These are phyloP conservation scores for Sporothrix sp. DNA, from an alignment of 2,329 filamentous ascomycete genomes.

Conservation along the genomic window DNA sequence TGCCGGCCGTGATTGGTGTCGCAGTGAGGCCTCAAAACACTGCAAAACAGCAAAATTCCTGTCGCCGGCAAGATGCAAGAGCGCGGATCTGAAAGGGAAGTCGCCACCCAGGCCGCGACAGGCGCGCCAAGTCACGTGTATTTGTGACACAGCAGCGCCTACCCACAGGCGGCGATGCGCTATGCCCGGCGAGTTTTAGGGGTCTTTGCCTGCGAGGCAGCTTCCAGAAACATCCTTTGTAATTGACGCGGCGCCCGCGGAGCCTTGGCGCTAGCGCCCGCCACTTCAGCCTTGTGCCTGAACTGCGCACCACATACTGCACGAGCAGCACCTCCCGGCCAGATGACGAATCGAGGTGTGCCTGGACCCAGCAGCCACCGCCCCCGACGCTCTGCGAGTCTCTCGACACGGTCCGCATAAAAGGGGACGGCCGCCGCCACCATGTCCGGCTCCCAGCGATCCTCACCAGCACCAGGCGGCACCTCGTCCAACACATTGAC, in stretches of 20 bases:
- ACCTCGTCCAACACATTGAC: background rate
- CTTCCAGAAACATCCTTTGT: conserved; percentile 8
- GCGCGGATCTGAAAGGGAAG: background rate
- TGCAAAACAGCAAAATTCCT: background rate
- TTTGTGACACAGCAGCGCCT: background rate
- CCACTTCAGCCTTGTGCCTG: conserved; percentile 7
- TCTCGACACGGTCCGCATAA: background rate
- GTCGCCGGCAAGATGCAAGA: background rate
- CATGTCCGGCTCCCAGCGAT: conserved; percentile 40
- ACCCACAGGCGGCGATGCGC: background rate
- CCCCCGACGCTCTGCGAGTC: background rate
- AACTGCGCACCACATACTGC: background rate
- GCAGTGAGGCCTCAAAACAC: background rate
- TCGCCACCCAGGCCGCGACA: conserved; percentile 8
- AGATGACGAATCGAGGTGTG: conserved; percentile 9
- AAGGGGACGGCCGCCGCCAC: conserved; percentile 13
- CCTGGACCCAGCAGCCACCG: conserved; percentile 1
- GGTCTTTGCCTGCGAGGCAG: no score
- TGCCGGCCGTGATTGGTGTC: background rate
- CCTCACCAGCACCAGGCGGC: background rate
- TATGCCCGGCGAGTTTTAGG: background rate
- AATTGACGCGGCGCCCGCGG: background rate
- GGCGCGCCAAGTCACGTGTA: conserved; percentile 17
- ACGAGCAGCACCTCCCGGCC: background rate
- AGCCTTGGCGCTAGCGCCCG: conserved; percentile 3